Percentiles rank a stretch among this genome's conserved stretches.
Conservation (phyloP, 306 rosid genomes). For the Vigna unguiculata region DNA sequence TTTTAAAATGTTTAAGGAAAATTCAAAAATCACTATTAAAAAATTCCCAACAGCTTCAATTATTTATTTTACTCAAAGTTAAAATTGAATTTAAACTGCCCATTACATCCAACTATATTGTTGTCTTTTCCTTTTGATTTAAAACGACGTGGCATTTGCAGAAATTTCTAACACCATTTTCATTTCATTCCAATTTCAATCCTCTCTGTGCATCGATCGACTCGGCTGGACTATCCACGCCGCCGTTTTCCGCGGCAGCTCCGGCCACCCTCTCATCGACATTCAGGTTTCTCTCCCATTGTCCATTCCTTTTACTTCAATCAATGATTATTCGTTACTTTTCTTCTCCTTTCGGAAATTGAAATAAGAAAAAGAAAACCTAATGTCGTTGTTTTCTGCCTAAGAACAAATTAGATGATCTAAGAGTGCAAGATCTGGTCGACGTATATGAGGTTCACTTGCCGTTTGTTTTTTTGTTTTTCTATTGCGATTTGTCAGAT, state of each 20-base stretch:
- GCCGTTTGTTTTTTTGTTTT: conserved; percentile 1
- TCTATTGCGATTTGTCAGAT: conserved; percentile 45
- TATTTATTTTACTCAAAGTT: neutral
- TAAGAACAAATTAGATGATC: conserved; percentile 9
- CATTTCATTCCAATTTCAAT: neutral
- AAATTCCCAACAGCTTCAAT: neutral
- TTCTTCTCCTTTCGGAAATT: neutral
- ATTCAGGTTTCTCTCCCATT: conserved; percentile 42
- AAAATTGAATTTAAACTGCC: neutral
- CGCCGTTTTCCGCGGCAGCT: conserved; percentile 43
- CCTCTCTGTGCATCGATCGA: conserved; percentile 33
- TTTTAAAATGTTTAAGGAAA: no score
- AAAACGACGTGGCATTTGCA: conserved; percentile 38
- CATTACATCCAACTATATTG: neutral
- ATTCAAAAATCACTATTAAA: no score
- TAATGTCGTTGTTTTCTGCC: conserved; percentile 1
- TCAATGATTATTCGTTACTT: neutral
- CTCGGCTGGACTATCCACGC: conserved; percentile 45
- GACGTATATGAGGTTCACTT: conserved; percentile 1
- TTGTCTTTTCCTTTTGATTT: neutral
- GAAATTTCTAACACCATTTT: conserved; percentile 22
- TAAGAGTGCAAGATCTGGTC: conserved; percentile 49
- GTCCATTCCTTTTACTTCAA: neutral
- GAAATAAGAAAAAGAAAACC: neutral
- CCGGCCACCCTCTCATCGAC: conserved; percentile 43